Base-by-base conservation (phyloP, 371 early-diverging fungal species). In the Rhizopus arrhizus region DNA sequence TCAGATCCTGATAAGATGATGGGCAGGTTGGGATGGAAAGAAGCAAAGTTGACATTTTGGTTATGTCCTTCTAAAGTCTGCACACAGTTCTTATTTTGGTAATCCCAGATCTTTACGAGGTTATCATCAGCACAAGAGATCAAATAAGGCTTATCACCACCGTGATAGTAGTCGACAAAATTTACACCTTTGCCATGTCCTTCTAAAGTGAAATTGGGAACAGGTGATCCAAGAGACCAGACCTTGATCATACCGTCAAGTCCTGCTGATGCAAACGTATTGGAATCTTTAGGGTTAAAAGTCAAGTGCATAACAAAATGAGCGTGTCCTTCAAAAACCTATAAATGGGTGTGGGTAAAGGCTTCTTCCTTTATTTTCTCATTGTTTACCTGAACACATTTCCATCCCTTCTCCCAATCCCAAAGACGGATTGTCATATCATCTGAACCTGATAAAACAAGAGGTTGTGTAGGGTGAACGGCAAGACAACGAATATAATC, bases 341-440 rank as follows among this genome's bases (percentile, higher is more conserved):
- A 53, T 1, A 43, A 3, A 51, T 7, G 13, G 22, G 22, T 2
- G 22, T 22, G 22, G 22, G 22, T 32, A 16, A 12, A 10, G 13
- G 8, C 8, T 53, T 6, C n/a, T 35, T 36, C 38, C 31, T 45
- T 47, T 40, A 35, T 43, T 33, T 12, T 31, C 4, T 38, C 28
- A 31, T 53, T 29, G 12, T 8, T 43, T 42, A 58, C 56, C 84
- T 93, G 94, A 58, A 94, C 81, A 77, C 95, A 92, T 68, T 89
- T 94, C 96, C 99, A 98, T 64, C 91, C 93, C 74, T 95, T 96
- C 45, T 99, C 99, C 95, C 96, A 96, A 74, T 99, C 96, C 99
- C 99, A 99, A 58, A 99, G 82, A 74, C 97, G 98, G 70, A 99
- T 95, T 15, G 92, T 86, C 90, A 93, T 93, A 73, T 99, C 99